Evolutionary conservation across 306 rosid genomes (phyloP).

Genomic region (Hippophae gyantsensis): DNA sequence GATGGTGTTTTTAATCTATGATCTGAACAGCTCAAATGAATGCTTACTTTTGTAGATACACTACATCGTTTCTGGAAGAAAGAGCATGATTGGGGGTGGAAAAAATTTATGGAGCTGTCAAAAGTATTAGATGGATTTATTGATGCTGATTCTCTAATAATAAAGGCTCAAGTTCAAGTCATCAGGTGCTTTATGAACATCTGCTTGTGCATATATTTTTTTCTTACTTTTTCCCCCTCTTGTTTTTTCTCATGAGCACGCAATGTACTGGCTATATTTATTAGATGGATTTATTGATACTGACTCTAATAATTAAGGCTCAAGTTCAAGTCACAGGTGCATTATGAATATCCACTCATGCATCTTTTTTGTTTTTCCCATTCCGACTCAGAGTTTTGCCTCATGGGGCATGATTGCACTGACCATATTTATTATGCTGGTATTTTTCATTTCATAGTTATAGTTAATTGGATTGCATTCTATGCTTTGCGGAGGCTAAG

Average conservation of each 20-base stretch:
- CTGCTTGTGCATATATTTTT: not conserved
- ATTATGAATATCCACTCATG: slow-evolving; percentile 13
- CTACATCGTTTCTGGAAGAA: slow-evolving; percentile 99
- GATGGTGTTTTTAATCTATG: slow-evolving; percentile 14
- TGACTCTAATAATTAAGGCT: slow-evolving; percentile 90
- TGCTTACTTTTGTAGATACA: slow-evolving; percentile 55
- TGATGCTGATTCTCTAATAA: slow-evolving; percentile 83
- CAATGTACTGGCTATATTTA: not conserved
- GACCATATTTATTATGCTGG: not conserved
- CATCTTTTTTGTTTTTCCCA: not conserved
- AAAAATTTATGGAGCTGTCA: slow-evolving; percentile 95
- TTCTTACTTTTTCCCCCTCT: not conserved
- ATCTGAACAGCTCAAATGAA: slow-evolving; percentile 9
- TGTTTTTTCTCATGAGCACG: too few relatives aligned
- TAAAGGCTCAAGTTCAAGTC: slow-evolving; percentile 99
- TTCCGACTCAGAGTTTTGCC: not conserved
- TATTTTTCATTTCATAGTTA: too few relatives aligned
- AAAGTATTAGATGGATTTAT: slow-evolving; percentile 94
- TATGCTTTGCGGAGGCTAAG: not conserved
- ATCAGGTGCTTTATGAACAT: slow-evolving; percentile 55
- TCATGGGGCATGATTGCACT: too few relatives aligned
- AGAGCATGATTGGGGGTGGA: slow-evolving; percentile 99
- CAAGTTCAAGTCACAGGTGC: slow-evolving; percentile 98
- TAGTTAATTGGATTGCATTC: not conserved
- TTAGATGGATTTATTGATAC: slow-evolving; percentile 89